Base-by-base conservation (phyloP, 169 alveolate genomes). In the Fabrea salina region DNA sequence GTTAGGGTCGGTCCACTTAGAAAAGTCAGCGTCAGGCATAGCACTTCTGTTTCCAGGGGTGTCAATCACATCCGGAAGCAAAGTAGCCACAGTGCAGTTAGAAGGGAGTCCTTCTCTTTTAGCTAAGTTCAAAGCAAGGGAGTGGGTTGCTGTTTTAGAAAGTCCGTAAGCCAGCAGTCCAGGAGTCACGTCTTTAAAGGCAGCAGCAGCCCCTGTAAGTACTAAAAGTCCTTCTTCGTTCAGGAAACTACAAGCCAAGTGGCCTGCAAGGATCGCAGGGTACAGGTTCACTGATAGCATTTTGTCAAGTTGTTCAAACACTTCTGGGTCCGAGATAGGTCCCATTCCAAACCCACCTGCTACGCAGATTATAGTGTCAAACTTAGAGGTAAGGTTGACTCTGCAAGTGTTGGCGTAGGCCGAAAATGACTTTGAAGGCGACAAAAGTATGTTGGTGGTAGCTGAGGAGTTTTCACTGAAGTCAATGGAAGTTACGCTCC, bases 271-370 rank as follows among this genome's bases (percentile, higher is more conserved):
- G 4, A 89, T 47, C 5, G 92, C 84, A 30, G 92, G 80, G 49
- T 71, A 59, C 7, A 83, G 75, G 49, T 79, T 74, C 71, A 59
- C 57, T 35, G 49, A 37, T 58, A 85, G 76, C 82, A 86, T 70
- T 22, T 75, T 71, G 22, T 76, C 80, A 37, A 67, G 79, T n/a
- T 67, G 59, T 37, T 75, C 78, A 39, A 89, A 74, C 1, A 87
- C 54, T 5, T 86, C 84, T 13, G 50, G 56, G 27, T 89, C 90
- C 54, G 80, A 82, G 5, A 84, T 79, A 7, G 83, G 49, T 0
- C 92, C 92, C 1, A 86, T 83, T 37, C 57, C 80, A 83, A 85
- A 89, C 22, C 94, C 94, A 27, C 94, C 94, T 37, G 94, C 94
- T 7, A 82, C 85, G 33, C 92, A 84, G 6, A 89, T 53, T 3